Base-by-base conservation (phyloP, 2,329 filamentous ascomycete species). In the Xylariaceae sp. region DNA sequence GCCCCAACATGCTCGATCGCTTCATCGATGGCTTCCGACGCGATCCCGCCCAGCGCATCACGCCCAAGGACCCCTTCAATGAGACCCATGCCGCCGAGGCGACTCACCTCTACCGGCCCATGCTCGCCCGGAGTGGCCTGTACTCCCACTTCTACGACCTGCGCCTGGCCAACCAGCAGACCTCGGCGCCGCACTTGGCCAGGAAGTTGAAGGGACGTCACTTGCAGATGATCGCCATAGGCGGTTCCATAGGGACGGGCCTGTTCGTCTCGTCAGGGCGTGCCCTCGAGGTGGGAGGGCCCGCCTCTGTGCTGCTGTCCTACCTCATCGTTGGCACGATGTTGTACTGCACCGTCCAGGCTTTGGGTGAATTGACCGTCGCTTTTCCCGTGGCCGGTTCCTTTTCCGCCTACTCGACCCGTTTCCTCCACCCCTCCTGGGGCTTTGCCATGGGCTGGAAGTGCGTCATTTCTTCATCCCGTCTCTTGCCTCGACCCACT, bases 401-500 rank as follows among this genome's bases (percentile, higher is more conserved):
- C 2, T 97, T 97, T 72, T 90, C 91, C 0, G 87, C 91, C 6
- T 97, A 92, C 76, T 94, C 92, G 15, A 96, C 91, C 35, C 85
- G 93, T 15, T 97, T 97, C 69, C 75, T 97, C 15, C 92, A 97
- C 70, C 93, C 92, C 0, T 92, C 92, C 0, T 96, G 91, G 91
- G 92, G 92, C 0, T 96, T 96, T 71, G 90, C 91, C 51, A 95
- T 96, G 89, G 92, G 91, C 13, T 96, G 91, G 91, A 96, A 95
- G 81, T 89, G 73, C 74, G 84, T 80, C 30, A n/a, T 51, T 23
- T 35, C 50, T 37, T n/a, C 48, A 50, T 11, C 47, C 48, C 9
- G 11, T 39, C 52, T 44, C 34, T 35, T 53, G 9, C 41, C 11
- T 37, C 44, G 2, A 47, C 30, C 17, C 53, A n/a, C 6, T 30